Base-by-base conservation (phyloP, 2,329 filamentous ascomycete genomes). In the Coniochaeta hoffmannii region DNA sequence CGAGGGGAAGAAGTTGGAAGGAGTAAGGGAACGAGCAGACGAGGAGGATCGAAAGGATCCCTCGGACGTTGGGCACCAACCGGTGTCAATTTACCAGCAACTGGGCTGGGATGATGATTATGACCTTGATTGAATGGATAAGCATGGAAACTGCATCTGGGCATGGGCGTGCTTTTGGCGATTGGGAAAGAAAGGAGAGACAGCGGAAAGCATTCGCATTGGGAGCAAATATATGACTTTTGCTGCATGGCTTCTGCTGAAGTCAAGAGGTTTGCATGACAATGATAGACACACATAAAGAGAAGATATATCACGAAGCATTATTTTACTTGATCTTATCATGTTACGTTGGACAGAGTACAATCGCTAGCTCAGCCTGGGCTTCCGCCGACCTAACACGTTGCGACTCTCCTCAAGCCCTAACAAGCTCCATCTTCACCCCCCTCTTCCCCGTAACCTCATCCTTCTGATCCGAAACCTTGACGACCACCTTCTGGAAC, bases 361-460 rank as follows among this genome's bases (percentile, higher is more conserved):
- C n/a, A n/a, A n/a, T n/a, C n/a, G n/a, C n/a, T n/a, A n/a, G n/a
- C n/a, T n/a, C n/a, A n/a, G n/a, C n/a, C n/a, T n/a, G n/a, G n/a
- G n/a, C n/a, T n/a, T n/a, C n/a, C n/a, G n/a, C n/a, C n/a, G n/a
- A n/a, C n/a, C n/a, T n/a, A n/a, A n/a, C n/a, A n/a, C n/a, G n/a
- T n/a, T n/a, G n/a, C n/a, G n/a, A 15, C 34, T 12, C 36, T 41
- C 15, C 49, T 32, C 22, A 51, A 3, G 52, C 35, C 8, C 26
- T 44, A 12, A 87, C 73, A 66, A 89, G 68, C 71, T 86, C 85
- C 77, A 94, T 80, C 78, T 86, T 90, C 22, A 92, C 88, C 62
- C 89, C 93, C 61, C 94, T 84, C 85, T 97, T 99, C 55, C 94
- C 94, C n/a, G 93, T 97, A 58, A 84, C 84, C 74, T 95, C 90